Evolutionary conservation across 2,329 filamentous ascomycete genomes (phyloP), one percentile per base, ranked within the genome.

Genomic region (Beauveria brongniartii): DNA sequence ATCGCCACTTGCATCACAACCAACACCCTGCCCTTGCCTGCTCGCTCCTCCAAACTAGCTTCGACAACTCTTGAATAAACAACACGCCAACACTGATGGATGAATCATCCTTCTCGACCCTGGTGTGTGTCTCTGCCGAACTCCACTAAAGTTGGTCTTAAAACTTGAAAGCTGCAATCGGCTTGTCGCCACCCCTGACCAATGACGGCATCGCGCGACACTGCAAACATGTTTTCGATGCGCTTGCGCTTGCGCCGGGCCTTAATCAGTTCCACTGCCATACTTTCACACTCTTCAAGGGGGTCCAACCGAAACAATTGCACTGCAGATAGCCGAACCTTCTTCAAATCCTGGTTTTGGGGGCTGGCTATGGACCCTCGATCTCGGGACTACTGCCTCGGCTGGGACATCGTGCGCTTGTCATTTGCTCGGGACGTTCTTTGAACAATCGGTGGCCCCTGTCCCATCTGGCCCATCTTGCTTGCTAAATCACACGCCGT

Each of bases 1-100:
- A 52, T 59, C 26, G 40, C 56, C 56, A 59, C 56, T 53, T 59
- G 48, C 56, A 59, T 59, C 48, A 59, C 34, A 44, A 37, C 56
- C 56, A 53, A 53, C 56, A 59, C n/a, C 16, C 41, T n/a, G 18
- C 40, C 40, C 2, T 12, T 10, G 16, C 40, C 40, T 41, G 34
- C 34, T 37, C 12, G 5, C 12, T 37, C 12, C 34, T 37, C 34
- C 5, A 12, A 37, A 37, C 34, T 37, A 37, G 34, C 34, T 14
- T 37, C 34, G 14, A 14, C 34, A 37, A 14, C 34, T 37, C 34
- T 5, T 5, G 34, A 37, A 14, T 6, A 20, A 37, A n/a, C 43
- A 50, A 22, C 30, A 47, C n/a, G 37, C 54, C 54, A 59, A 52
- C 47, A 41, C 37, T 37, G 12, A 14, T 37, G 34, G 5, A 37